Evolutionary conservation across 441 rosid species (phyloP), one percentile per base, ranked within the genome.

Genomic region (Jatropha podagrica): DNA sequence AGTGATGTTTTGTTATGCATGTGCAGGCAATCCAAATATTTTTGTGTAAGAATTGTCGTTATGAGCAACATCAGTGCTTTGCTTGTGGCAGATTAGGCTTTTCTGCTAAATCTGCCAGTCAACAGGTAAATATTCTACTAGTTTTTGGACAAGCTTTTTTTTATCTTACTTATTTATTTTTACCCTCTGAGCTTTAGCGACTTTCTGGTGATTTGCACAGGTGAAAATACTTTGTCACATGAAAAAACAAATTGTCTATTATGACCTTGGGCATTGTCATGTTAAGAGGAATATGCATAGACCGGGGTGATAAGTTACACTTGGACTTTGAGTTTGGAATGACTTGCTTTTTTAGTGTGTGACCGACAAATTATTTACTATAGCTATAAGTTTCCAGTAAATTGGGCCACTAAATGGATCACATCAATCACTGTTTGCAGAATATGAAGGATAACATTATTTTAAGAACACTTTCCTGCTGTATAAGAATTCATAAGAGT

Each of bases 31-130:
- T 86, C 26, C 81, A 79, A 55, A 49, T 69, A 8, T 90, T 86
- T 78, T 46, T 79, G 74, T 90, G 94, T 74, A 56, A 86, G 46
- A 90, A 88, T 69, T 92, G 95, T 80, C 69, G 69, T 48, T 76
- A 84, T 76, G 65, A 83, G 80, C 82, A 81, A 78, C 93, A 92
- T 77, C 97, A 90, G 61, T 90, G 97, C 82, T 88, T 76, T 82
- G 90, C 83, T 51, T 89, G 95, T 74, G 97, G 97, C 62, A 72
- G 80, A 63, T 74, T 90, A 75, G 95, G 97, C 48, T 88, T 89
- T 48, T 90, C 92, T 49, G 83, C 84, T 71, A 77, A 65, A 77
- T 83, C 82, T 60, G 72, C 78, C 54, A 69, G 80, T 77, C 89
- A 83, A 82, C 93, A 90, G 90, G 94, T 90, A 80, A 64, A 74